These are phyloP conservation scores for Nemania abortiva DNA, from an alignment of 2,329 filamentous ascomycete species.

Conservation along the genomic window DNA sequence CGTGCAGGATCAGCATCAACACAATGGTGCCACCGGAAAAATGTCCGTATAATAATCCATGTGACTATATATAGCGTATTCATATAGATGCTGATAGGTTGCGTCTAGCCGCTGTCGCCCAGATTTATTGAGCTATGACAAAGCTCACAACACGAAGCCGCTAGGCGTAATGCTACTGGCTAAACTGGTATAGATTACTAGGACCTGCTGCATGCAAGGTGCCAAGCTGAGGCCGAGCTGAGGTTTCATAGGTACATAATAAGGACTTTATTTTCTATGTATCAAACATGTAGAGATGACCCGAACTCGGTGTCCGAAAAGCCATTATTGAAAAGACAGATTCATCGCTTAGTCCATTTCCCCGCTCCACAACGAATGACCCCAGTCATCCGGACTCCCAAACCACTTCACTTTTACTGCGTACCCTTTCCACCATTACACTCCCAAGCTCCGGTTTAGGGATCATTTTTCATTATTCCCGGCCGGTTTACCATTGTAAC, in stretches of 20 bases:
- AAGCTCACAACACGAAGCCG: neutral
- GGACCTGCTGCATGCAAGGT: no score
- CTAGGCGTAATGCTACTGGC: slow-evolving; percentile 2
- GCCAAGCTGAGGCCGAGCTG: slow-evolving; percentile 21
- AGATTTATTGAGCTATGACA: neutral
- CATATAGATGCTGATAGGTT: neutral
- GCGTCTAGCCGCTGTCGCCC: neutral
- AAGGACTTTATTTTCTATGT: neutral
- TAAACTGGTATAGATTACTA: neutral
- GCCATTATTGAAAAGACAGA: neutral
- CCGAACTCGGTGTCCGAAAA: neutral
- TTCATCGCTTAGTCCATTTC: neutral
- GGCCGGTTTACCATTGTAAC: no score
- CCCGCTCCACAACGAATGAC: neutral
- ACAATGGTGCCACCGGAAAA: neutral
- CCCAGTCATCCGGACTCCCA: neutral
- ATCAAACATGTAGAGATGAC: neutral
- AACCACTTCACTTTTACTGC: neutral
- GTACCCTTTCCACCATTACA: no score
- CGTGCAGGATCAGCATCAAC: neutral
- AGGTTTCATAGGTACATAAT: neutral
- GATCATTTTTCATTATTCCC: no score
- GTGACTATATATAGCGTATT: neutral
- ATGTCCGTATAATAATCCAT: neutral
- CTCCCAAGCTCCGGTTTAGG: no score